Evolutionary conservation across 2,329 filamentous ascomycete species (phyloP).

Genomic region (Monosporascus sp.): DNA sequence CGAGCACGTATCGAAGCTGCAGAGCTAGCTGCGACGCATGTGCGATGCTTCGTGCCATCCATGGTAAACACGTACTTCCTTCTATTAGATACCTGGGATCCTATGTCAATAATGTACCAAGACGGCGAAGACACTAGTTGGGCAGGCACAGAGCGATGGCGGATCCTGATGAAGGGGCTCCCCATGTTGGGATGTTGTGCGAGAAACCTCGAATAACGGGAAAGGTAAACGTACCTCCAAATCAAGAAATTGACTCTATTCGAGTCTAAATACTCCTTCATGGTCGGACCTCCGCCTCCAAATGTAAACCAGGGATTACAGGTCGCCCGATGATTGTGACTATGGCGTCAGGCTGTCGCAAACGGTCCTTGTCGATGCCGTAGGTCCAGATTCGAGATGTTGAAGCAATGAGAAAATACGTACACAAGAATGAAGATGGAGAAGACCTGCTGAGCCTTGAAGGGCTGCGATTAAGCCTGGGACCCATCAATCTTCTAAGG

Average conservation of each 20-base stretch:
- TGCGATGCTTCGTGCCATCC: constrained; percentile 7
- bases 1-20: constrained; percentile 11
- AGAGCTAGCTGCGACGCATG: constrained; percentile 1
- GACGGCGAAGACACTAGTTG: constrained; percentile 1
- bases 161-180: constrained; percentile 10
- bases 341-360: not conserved
- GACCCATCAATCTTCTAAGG: not conserved
- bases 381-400: constrained; percentile 12
- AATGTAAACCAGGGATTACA: not conserved
- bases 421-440: constrained; percentile 18
- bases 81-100: constrained; percentile 52
- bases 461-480: constrained; percentile 13
- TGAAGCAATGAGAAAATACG: constrained; percentile 9
- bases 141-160: not conserved
- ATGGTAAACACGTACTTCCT: constrained; percentile 48
- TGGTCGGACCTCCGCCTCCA: constrained; percentile 24
- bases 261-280: constrained; percentile 62
- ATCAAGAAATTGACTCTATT: constrained; percentile 66
- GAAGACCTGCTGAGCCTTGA: constrained; percentile 21
- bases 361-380: not conserved
- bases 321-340: not conserved
- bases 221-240: constrained; percentile 55
- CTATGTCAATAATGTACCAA: constrained; percentile 17
- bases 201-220: constrained; percentile 18
- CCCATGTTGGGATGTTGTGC: constrained; percentile 15